phyloP scores from a whole-genome alignment of 306 rosid species.

The Pterocarpus santalinus region DNA sequence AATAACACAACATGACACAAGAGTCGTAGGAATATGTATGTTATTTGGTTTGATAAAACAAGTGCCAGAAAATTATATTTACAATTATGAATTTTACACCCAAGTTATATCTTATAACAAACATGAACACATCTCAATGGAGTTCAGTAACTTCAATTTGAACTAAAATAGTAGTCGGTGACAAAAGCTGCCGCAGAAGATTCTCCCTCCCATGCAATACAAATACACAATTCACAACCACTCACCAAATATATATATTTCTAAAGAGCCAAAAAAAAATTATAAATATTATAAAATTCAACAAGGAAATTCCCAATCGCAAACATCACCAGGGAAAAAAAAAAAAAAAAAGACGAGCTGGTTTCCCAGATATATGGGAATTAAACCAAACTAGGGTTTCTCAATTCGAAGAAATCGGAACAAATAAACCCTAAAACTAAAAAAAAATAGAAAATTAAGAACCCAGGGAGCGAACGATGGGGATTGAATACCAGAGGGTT shows the following conservation, averaged over 20 bases:
- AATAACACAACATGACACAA: background rate
- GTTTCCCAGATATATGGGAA: background rate
- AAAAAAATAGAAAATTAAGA: background rate
- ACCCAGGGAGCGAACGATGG: background rate
- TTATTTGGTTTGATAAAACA: background rate
- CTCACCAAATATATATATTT: background rate
- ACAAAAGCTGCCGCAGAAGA: background rate
- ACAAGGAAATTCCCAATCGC: background rate
- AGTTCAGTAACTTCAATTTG: background rate
- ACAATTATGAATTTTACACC: background rate
- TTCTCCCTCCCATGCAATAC: background rate
- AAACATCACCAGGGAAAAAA: background rate
- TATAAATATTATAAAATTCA: background rate
- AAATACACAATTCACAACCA: background rate
- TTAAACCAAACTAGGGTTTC: conserved; percentile 9
- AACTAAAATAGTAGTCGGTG: background rate
- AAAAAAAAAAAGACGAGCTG: background rate
- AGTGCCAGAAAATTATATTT: background rate
- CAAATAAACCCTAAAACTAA: background rate
- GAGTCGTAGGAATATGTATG: background rate
- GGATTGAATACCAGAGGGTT: conserved; percentile 85
- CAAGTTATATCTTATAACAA: background rate
- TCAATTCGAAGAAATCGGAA: background rate
- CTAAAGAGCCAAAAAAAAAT: background rate
- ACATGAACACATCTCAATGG: background rate